These are phyloP conservation scores for Apiosordaria backusii DNA, from an alignment of 495 filamentous ascomycete species.

Conservation along the genomic window DNA sequence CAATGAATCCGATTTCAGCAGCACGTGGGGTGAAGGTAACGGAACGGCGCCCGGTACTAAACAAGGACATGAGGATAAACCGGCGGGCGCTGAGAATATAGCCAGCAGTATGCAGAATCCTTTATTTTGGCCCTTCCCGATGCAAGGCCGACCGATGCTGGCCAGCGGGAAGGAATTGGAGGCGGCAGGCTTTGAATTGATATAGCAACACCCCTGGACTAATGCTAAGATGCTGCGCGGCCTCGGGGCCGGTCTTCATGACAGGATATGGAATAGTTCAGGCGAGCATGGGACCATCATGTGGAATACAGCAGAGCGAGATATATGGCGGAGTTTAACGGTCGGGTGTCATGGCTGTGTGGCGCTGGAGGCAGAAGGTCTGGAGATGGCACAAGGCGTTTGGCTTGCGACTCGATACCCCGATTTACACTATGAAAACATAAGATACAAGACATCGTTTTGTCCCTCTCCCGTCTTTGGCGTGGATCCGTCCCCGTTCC, in stretches of 20 bases:
- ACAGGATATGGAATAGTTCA: background rate
- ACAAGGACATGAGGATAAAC: background rate
- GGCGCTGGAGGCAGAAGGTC: background rate
- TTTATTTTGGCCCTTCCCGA: constrained; percentile 54
- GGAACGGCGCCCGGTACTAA: constrained; percentile 10
- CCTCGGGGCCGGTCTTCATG: background rate
- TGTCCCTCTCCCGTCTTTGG: background rate
- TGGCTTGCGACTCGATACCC: background rate
- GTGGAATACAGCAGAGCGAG: too few relatives aligned
- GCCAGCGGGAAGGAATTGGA: constrained; percentile 41
- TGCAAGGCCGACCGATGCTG: constrained; percentile 52
- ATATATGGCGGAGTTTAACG: too few relatives aligned
- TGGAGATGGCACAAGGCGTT: background rate
- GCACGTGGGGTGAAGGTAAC: constrained; percentile 27
- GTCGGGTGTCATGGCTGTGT: background rate
- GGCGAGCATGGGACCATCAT: background rate
- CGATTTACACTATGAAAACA: background rate
- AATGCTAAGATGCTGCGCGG: background rate
- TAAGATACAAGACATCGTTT: background rate
- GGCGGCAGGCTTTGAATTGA: constrained; percentile 44
- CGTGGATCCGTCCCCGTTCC: background rate
- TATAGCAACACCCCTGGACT: background rate
- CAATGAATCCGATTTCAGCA: constrained; percentile 39
- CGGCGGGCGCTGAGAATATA: constrained; percentile 11
- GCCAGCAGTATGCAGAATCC: constrained; percentile 39